Evolutionary conservation across 1,284 basidiomycete genomes (phyloP).

Genomic region (Porogramme epimiltina): DNA sequence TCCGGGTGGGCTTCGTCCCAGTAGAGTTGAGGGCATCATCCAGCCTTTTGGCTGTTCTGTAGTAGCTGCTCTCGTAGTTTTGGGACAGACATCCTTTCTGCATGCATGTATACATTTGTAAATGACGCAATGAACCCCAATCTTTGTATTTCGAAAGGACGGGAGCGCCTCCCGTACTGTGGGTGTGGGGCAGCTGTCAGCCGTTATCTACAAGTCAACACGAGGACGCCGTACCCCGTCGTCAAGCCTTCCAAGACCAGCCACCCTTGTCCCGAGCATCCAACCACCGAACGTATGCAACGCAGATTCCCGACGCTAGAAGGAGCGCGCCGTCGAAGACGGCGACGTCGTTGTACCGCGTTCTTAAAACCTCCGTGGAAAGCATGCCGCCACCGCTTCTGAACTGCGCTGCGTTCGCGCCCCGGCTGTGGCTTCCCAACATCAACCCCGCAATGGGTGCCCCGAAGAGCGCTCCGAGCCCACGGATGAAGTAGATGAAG

Average conservation of each 20-base stretch:
- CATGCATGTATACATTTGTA: neutral
- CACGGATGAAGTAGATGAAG: constrained; percentile 44
- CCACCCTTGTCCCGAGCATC: constrained; percentile 43
- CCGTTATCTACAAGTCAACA: too few species aligned
- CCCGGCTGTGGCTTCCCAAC: constrained; percentile 38
- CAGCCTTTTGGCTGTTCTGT: constrained; percentile 22
- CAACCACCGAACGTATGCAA: constrained; percentile 45
- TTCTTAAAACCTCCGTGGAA: constrained; percentile 26
- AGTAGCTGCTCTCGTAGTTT: constrained; percentile 54
- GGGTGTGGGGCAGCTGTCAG: too few species aligned
- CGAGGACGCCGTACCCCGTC: neutral
- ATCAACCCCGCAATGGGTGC: constrained; percentile 45
- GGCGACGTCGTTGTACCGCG: constrained; percentile 40
- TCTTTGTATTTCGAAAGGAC: neutral
- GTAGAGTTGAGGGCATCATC: constrained; percentile 55
- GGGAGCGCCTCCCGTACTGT: too few species aligned
- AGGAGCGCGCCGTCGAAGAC: constrained; percentile 42
- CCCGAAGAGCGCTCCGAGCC: constrained; percentile 41
- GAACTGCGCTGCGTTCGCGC: neutral
- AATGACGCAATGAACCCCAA: neutral
- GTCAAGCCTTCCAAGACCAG: constrained; percentile 44
- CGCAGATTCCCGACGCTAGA: constrained; percentile 39
- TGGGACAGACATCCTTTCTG: constrained; percentile 49
- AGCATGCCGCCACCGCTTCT: constrained; percentile 6
- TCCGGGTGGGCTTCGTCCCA: constrained; percentile 42